A percentile compares a stretch with the other conserved stretches of the same genome.
These are phyloP conservation scores for Epithele typhae DNA, from an alignment of 768 basidiomycete genomes.

Conservation along the genomic window DNA sequence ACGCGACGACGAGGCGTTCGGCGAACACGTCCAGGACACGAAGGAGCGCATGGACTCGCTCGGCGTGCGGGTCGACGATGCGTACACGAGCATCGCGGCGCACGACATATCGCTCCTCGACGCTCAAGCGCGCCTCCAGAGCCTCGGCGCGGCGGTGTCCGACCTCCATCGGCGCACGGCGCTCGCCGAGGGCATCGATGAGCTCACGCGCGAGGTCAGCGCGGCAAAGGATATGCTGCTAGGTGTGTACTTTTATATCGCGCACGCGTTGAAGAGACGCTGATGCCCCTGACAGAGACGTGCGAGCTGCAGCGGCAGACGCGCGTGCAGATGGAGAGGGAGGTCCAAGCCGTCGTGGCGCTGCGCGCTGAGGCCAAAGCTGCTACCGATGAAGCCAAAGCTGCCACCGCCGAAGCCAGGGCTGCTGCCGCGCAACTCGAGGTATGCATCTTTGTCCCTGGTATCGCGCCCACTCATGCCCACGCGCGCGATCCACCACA, in stretches of 20 bases:
- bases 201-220: constrained; percentile 5
- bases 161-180: constrained; percentile 10
- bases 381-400: constrained; percentile 30
- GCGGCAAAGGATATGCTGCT: constrained; percentile 10
- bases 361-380: constrained; percentile 37
- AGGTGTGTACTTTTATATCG: constrained; percentile 11
- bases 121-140: constrained; percentile 14
- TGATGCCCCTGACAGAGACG: constrained; percentile 12
- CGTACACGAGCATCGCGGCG: constrained; percentile 28
- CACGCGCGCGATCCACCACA: too few species aligned
- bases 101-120: constrained; percentile 31
- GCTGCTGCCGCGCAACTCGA: constrained; percentile 2
- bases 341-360: constrained; percentile 39
- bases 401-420: background rate
- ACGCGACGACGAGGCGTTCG: constrained; percentile 33
- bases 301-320: constrained; percentile 26
- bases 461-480: too few species aligned
- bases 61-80: constrained; percentile 37
- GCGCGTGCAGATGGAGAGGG: constrained; percentile 38
- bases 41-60: constrained; percentile 36
- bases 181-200: constrained; percentile 6
- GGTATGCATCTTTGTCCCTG: too few species aligned
- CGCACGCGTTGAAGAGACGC: too few species aligned
- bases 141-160: constrained; percentile 8
- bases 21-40: constrained; percentile 34